Conservation (phyloP, 805 yeast genomes). For the Candida endomychidarum region DNA sequence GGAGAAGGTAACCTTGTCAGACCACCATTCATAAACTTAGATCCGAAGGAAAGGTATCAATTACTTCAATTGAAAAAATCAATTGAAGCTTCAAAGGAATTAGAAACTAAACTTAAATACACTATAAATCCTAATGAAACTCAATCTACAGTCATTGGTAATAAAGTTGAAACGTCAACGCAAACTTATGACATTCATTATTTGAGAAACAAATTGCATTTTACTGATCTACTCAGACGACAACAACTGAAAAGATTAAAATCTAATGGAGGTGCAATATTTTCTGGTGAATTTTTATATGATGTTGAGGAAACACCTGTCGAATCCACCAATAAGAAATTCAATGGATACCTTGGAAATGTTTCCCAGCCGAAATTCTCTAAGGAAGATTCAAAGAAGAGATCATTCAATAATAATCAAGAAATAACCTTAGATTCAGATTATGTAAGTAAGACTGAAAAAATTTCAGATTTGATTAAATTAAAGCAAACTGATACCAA, state of each 20-base stretch:
- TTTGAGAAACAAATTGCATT: slow-evolving; percentile 28
- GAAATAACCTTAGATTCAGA: slow-evolving; percentile 27
- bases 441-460: slow-evolving; percentile 24
- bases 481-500: slow-evolving; percentile 23
- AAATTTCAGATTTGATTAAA: slow-evolving; percentile 29
- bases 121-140: slow-evolving; percentile 45
- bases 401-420: slow-evolving; percentile 8
- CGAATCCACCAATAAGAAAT: slow-evolving; percentile 12
- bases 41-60: slow-evolving; percentile 43
- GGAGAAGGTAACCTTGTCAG: slow-evolving; percentile 38
- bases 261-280: slow-evolving; percentile 24
- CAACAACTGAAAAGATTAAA: slow-evolving; percentile 16
- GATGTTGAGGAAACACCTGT: slow-evolving; percentile 23
- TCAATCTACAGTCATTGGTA: slow-evolving; percentile 9
- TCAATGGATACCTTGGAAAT: slow-evolving; percentile 36
- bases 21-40: slow-evolving; percentile 45
- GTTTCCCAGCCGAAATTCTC: slow-evolving; percentile 33
- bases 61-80: slow-evolving; percentile 40
- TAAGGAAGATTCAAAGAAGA: slow-evolving; percentile 4
- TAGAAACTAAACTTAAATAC: slow-evolving; percentile 35
- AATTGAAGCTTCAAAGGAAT: slow-evolving; percentile 34
- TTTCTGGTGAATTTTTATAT: slow-evolving; percentile 38
- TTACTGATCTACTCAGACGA: slow-evolving; percentile 20
- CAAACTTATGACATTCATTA: slow-evolving; percentile 38
- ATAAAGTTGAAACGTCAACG: slow-evolving; percentile 41